Base-by-base conservation (phyloP, 1,139 yeast species). In the Meyerozyma elateridarum region DNA sequence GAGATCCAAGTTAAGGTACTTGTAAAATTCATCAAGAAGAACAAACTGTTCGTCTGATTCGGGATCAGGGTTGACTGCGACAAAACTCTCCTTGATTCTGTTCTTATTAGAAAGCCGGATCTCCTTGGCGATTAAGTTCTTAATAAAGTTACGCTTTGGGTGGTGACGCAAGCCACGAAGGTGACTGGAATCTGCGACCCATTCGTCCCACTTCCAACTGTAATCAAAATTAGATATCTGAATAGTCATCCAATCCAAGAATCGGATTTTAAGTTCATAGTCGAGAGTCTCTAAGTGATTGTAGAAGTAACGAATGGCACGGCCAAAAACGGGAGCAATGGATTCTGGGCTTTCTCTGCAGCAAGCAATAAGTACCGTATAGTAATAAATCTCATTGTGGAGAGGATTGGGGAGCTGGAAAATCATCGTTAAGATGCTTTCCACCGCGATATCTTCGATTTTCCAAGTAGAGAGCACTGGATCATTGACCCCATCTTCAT, bases 181-280 rank as follows among this genome's bases (percentile, higher is more conserved):
- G 30, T 53, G 53, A 19, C 56, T 51, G 0, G 81, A 70, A 47
- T 79, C 84, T 2, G 56, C 58, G 28, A 73, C 77, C 98, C 98
- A 93, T 56, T 89, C 98, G 43, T 77, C 80, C 99, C 99, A 91
- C 52, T 88, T 88, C 99, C 99, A 93, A 28, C 91, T 85, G 58
- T 87, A 93, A 39, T 85, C 89, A 57, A 91, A 93, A 55, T 91
- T 91, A 45, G 95, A 83, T 52, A 93, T 74, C 59, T 93, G 98
- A 36, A 85, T 82, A 3, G 95, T 73, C 70, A 93, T 82, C 98
- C 98, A 93, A 55, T 85, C 94, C 49, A 87, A 64, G 44, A 77
- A 84, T 39, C 91, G 68, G 41, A 76, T 70, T 43, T 79, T 74
- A 34, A 85, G 63, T 54, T 88, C 96, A 42, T 77, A 77, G 53